Evolutionary conservation across 768 basidiomycete species (phyloP).

Genomic region (Trametes cinnabarina): DNA sequence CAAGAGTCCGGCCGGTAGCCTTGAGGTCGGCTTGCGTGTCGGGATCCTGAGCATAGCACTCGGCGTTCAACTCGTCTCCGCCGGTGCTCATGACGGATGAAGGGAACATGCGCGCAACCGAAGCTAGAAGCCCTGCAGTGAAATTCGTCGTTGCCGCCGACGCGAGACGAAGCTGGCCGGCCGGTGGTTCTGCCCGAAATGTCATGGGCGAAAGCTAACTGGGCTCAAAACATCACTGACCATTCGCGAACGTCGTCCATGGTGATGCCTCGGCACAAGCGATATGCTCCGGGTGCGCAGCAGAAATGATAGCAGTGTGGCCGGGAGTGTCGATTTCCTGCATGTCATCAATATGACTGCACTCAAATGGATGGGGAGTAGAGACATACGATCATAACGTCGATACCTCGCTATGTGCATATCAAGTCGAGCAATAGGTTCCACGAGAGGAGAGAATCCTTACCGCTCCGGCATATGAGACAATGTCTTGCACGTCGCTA

Average conservation of each 20-base stretch:
- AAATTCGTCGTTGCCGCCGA: conserved; percentile 32
- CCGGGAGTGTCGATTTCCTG: conserved; percentile 49
- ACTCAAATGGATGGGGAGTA: neutral
- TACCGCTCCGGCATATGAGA: conserved; percentile 43
- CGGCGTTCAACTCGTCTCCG: conserved; percentile 45
- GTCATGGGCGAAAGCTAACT: neutral
- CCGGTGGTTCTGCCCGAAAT: conserved; percentile 38
- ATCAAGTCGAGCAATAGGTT: too few species aligned
- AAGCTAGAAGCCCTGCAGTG: conserved; percentile 31
- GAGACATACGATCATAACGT: conserved; percentile 35
- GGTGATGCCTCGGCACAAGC: conserved; percentile 37
- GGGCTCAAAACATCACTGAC: neutral
- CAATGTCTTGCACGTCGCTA: conserved; percentile 37
- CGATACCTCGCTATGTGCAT: too few species aligned
- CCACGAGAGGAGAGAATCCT: conserved; percentile 13
- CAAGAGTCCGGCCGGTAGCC: conserved; percentile 34
- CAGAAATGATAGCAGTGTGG: conserved; percentile 41
- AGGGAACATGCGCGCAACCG: conserved; percentile 29
- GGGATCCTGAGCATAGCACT: conserved; percentile 38
- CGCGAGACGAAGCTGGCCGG: conserved; percentile 46
- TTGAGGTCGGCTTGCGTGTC: conserved; percentile 31
- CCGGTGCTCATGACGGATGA: conserved; percentile 41
- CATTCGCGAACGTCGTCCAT: conserved; percentile 36
- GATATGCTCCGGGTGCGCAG: conserved; percentile 42
- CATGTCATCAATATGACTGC: neutral